phyloP scores from a whole-genome alignment of 2,329 filamentous ascomycete species.

The Exophiala phaeomuriformis region DNA sequence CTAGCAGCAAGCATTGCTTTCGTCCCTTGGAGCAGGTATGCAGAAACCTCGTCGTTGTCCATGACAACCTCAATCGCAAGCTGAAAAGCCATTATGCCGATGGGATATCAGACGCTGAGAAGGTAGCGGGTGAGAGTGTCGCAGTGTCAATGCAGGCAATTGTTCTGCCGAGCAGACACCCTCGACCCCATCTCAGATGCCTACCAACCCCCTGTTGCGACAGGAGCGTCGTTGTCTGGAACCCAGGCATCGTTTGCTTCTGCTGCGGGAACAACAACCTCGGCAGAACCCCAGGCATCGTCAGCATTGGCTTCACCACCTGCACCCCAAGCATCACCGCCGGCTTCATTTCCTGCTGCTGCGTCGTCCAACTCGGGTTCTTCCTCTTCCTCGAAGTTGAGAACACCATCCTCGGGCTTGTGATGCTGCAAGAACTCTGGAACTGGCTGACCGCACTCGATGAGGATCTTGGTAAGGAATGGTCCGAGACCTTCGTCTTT shows the following conservation, averaged over 20 bases:
- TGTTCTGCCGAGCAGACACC: not conserved
- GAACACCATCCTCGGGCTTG: conserved; percentile 36
- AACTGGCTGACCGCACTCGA: conserved; percentile 70
- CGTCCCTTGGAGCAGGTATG: not conserved
- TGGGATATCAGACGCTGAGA: not conserved
- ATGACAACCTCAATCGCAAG: not conserved
- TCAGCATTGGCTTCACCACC: conserved; percentile 4
- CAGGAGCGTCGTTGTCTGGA: conserved; percentile 6
- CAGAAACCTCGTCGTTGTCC: not conserved
- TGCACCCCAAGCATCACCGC: conserved; percentile 18
- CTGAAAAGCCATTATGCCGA: not conserved
- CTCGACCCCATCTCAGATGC: not conserved
- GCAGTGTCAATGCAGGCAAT: not conserved
- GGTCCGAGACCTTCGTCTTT: conserved; percentile 64
- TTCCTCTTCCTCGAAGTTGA: conserved; percentile 50
- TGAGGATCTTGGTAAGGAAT: conserved; percentile 68
- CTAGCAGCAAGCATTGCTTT: not conserved
- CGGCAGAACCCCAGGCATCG: not conserved
- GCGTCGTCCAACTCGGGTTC: conserved; percentile 35
- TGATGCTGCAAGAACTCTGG: conserved; percentile 71
- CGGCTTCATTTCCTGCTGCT: conserved; percentile 23
- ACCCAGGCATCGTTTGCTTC: conserved; percentile 4
- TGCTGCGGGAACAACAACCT: not conserved
- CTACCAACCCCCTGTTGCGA: conserved; percentile 7
- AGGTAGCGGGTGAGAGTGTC: not conserved